These are phyloP conservation scores for Fomitopsis pinicola DNA, from an alignment of 1,284 basidiomycete species.

Conservation along the genomic window DNA sequence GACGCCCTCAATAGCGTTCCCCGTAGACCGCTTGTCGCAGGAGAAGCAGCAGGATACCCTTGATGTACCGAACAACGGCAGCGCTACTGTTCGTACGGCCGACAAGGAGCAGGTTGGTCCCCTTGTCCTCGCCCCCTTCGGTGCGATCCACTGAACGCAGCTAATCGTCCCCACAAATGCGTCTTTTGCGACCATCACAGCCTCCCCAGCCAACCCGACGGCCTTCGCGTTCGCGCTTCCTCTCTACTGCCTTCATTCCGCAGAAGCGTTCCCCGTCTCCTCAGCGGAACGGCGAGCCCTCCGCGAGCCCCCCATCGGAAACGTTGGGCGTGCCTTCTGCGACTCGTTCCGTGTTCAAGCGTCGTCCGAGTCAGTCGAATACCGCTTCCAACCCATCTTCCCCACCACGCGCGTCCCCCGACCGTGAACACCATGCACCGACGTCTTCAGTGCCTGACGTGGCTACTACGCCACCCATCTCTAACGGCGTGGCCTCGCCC, in stretches of 20 bases:
- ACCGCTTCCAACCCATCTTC: constrained; percentile 16
- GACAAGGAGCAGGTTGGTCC: constrained; percentile 25
- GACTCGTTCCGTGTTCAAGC: constrained; percentile 19
- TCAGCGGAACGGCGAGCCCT: constrained; percentile 9
- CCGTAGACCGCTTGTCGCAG: neutral
- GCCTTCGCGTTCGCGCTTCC: constrained; percentile 22
- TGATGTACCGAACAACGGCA: constrained; percentile 7
- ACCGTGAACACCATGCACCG: constrained; percentile 12
- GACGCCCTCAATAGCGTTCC: constrained; percentile 15
- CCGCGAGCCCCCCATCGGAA: constrained; percentile 11
- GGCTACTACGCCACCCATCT: neutral
- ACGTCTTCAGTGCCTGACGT: neutral
- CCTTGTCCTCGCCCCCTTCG: constrained; percentile 4
- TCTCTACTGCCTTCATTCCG: constrained; percentile 21
- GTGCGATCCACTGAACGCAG: neutral
- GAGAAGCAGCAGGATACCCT: constrained; percentile 1
- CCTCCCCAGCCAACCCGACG: constrained; percentile 23
- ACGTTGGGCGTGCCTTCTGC: constrained; percentile 10
- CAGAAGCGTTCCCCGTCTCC: constrained; percentile 24
- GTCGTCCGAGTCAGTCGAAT: constrained; percentile 19
- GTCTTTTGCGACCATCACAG: constrained; percentile 6
- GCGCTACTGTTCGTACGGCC: constrained; percentile 3
- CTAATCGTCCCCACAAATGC: constrained; percentile 6
- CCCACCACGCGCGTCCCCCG: constrained; percentile 20
- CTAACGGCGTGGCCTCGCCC: neutral